phyloP scores from a whole-genome alignment of 257 asterid genomes.

The Striga asiatica region DNA sequence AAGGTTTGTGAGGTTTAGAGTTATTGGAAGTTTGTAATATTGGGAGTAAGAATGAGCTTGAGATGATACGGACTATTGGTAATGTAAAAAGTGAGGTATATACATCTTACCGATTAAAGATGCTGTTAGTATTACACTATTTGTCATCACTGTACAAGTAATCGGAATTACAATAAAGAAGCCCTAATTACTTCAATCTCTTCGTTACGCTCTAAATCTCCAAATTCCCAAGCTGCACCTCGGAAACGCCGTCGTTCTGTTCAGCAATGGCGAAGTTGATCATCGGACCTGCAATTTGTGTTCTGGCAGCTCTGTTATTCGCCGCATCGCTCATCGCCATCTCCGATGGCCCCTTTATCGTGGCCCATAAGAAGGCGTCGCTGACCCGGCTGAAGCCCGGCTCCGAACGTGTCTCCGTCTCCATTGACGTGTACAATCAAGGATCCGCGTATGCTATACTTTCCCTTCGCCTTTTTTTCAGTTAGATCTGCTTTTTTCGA shows the following conservation, averaged over 20 bases:
- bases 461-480: not conserved
- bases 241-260: not conserved
- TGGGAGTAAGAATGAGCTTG: too few species aligned
- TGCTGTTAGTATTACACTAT: too few species aligned
- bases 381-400: slow-evolving; percentile 64
- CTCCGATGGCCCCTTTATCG: slow-evolving; percentile 67
- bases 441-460: slow-evolving; percentile 60
- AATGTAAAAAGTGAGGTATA: too few species aligned
- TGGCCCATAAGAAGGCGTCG: slow-evolving; percentile 78
- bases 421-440: slow-evolving; percentile 69
- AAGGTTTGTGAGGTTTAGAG: too few species aligned
- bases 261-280: slow-evolving; percentile 27
- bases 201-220: not conserved
- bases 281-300: slow-evolving; percentile 17
- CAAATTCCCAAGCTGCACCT: not conserved
- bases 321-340: slow-evolving; percentile 29
- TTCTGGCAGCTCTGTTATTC: slow-evolving; percentile 23
- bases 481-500: slow-evolving; percentile 19
- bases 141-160: too few species aligned
- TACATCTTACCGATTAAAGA: too few species aligned
- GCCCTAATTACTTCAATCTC: too few species aligned
- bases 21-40: too few species aligned
- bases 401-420: slow-evolving; percentile 62
- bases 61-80: too few species aligned
- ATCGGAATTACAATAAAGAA: not conserved